Evolutionary conservation across 2,329 filamentous ascomycete genomes (phyloP).

Genomic region (Fusarium illudens): DNA sequence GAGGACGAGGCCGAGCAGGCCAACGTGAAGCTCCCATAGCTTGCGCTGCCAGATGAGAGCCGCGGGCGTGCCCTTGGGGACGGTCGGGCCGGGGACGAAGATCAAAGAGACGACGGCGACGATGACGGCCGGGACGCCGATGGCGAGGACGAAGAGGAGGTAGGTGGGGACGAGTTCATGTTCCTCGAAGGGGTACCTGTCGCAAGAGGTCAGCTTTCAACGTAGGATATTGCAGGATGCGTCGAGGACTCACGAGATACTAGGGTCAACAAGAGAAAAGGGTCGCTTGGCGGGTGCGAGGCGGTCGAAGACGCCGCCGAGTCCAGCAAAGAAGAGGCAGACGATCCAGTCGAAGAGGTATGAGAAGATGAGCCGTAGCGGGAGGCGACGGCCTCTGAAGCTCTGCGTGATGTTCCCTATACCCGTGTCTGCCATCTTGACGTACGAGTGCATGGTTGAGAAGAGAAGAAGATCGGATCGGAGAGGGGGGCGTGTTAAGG

Average conservation of each 20-base stretch:
- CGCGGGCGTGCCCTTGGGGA: slow-evolving; percentile 68
- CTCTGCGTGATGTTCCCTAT: slow-evolving; percentile 24
- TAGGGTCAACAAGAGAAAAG: slow-evolving; percentile 75
- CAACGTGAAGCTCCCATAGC: slow-evolving; percentile 89
- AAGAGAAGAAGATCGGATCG: slow-evolving; percentile 12
- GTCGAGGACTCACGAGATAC: slow-evolving; percentile 69
- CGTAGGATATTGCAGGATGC: background rate
- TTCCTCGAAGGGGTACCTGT: slow-evolving; percentile 73
- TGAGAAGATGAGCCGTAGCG: slow-evolving; percentile 60
- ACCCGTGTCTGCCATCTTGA: slow-evolving; percentile 40
- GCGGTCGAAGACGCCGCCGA: slow-evolving; percentile 66
- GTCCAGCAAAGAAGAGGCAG: slow-evolving; percentile 65
- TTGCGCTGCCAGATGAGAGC: slow-evolving; percentile 79
- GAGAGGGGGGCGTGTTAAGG: slow-evolving; percentile 8
- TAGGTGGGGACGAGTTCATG: slow-evolving; percentile 76
- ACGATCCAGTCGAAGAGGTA: slow-evolving; percentile 81
- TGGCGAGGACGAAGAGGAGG: slow-evolving; percentile 69
- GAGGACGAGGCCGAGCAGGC: slow-evolving; percentile 82
- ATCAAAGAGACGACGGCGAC: slow-evolving; percentile 74
- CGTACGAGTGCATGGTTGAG: slow-evolving; percentile 31
- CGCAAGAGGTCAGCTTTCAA: slow-evolving; percentile 5
- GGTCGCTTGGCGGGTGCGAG: slow-evolving; percentile 72
- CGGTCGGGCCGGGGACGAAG: slow-evolving; percentile 77
- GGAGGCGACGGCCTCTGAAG: slow-evolving; percentile 39
- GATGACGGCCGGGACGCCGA: slow-evolving; percentile 71